Evolutionary conservation across 148 eudicot species (phyloP).

Genomic region (Rhododendron ferrugineum): DNA sequence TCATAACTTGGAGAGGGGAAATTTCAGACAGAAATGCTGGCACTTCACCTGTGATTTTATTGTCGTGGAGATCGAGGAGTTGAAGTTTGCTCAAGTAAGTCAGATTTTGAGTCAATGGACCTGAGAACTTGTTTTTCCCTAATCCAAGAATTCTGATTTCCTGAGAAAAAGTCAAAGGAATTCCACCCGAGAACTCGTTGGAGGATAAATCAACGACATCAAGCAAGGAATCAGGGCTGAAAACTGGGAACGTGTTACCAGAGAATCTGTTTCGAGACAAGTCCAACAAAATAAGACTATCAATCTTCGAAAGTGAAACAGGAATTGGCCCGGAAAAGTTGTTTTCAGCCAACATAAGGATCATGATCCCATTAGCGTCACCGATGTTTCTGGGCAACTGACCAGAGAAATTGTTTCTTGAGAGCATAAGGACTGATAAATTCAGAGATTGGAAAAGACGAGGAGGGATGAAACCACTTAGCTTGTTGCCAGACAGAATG

Average conservation of each 20-base stretch:
- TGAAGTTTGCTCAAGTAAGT: slow-evolving; percentile 28
- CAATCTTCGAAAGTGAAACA: slow-evolving; percentile 28
- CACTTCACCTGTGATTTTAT: slow-evolving; percentile 33
- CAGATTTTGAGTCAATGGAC: slow-evolving; percentile 31
- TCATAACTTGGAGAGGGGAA: slow-evolving; percentile 35
- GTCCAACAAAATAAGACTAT: slow-evolving; percentile 38
- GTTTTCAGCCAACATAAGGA: slow-evolving; percentile 45
- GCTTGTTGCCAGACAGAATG: slow-evolving; percentile 46
- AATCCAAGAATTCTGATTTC: slow-evolving; percentile 32
- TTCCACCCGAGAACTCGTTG: slow-evolving; percentile 32
- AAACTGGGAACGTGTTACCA: slow-evolving; percentile 35
- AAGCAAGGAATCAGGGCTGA: slow-evolving; percentile 33
- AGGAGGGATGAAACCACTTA: slow-evolving; percentile 45
- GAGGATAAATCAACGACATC: slow-evolving; percentile 42
- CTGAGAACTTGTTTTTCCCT: slow-evolving; percentile 40
- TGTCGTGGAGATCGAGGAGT: slow-evolving; percentile 51
- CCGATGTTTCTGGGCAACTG: slow-evolving; percentile 47
- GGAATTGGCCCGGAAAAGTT: slow-evolving; percentile 45
- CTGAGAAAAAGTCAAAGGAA: slow-evolving; percentile 33
- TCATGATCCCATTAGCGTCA: slow-evolving; percentile 33
- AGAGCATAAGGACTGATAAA: slow-evolving; percentile 40
- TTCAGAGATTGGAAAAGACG: slow-evolving; percentile 36
- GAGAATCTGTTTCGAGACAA: slow-evolving; percentile 49
- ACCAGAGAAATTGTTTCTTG: slow-evolving; percentile 52
- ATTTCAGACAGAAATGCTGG: slow-evolving; percentile 29